These are phyloP conservation scores for Colletotrichum eremochloae DNA, from an alignment of 2,329 filamentous ascomycete genomes.

Conservation along the genomic window DNA sequence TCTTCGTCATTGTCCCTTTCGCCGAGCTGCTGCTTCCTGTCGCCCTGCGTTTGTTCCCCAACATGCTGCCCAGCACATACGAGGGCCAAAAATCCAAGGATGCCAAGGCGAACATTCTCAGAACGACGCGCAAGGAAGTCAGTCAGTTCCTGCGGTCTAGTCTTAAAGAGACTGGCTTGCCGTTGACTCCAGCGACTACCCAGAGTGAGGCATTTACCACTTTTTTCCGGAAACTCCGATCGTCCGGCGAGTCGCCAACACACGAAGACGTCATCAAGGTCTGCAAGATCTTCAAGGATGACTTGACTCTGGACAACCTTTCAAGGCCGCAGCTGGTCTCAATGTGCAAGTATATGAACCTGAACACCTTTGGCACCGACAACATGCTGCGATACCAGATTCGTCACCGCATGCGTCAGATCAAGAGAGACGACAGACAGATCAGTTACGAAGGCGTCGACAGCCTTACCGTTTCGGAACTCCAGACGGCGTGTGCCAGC, in stretches of 20 bases:
- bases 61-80: slow-evolving; percentile 96
- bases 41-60: slow-evolving; percentile 95
- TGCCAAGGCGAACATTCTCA: slow-evolving; percentile 83
- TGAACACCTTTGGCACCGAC: slow-evolving; percentile 97
- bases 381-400: slow-evolving; percentile 98
- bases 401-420: slow-evolving; percentile 97
- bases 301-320: slow-evolving; percentile 95
- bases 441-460: slow-evolving; percentile 96
- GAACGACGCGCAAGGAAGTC: slow-evolving; percentile 92
- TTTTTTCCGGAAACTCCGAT: slow-evolving; percentile 96
- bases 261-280: slow-evolving; percentile 96
- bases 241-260: slow-evolving; percentile 90
- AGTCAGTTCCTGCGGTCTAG: slow-evolving; percentile 91
- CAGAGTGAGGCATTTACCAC: slow-evolving; percentile 94
- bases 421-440: slow-evolving; percentile 96
- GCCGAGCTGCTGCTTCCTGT: slow-evolving; percentile 93
- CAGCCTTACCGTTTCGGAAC: slow-evolving; percentile 90
- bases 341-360: slow-evolving; percentile 98
- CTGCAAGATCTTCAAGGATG: slow-evolving; percentile 98
- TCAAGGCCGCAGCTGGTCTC: slow-evolving; percentile 95
- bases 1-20: slow-evolving; percentile 97
- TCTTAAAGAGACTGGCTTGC: slow-evolving; percentile 91
- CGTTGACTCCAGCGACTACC: slow-evolving; percentile 84
- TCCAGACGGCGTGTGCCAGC: slow-evolving; percentile 91
- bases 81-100: slow-evolving; percentile 93